phyloP scores from a whole-genome alignment of 495 filamentous ascomycete genomes.

The Aspergillus indologenus region DNA sequence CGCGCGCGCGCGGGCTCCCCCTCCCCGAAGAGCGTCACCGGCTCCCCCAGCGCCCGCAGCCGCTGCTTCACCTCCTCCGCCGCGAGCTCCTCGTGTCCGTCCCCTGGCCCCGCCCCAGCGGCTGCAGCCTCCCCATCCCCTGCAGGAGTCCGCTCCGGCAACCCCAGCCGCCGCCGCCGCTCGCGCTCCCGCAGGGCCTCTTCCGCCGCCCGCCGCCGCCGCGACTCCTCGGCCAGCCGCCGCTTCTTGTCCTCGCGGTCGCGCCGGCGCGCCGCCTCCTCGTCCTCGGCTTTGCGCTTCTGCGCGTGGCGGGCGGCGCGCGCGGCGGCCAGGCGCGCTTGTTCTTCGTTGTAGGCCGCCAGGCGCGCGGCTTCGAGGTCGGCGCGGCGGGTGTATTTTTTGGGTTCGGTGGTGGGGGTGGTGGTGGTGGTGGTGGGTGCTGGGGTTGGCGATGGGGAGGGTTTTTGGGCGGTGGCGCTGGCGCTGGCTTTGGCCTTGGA shows the following conservation, averaged over 20 bases:
- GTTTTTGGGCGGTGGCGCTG: too few species aligned
- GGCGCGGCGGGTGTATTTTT: conserved; percentile 83
- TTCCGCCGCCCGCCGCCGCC: conserved; percentile 60
- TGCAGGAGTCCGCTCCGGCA: conserved; percentile 62
- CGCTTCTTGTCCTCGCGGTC: conserved; percentile 76
- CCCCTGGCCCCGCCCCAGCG: conserved; percentile 35
- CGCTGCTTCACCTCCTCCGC: conserved; percentile 66
- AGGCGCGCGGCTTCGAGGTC: conserved; percentile 82
- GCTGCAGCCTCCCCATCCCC: conserved; percentile 32
- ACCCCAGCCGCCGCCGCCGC: conserved; percentile 56
- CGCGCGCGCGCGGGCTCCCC: conserved; percentile 62
- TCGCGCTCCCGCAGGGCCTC: conserved; percentile 66
- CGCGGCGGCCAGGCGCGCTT: conserved; percentile 62
- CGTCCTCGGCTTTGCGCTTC: conserved; percentile 91
- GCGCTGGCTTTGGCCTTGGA: conserved; percentile 69
- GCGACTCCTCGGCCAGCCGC: conserved; percentile 76
- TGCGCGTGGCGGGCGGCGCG: conserved; percentile 62
- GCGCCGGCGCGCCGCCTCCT: conserved; percentile 64
- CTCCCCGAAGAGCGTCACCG: conserved; percentile 79
- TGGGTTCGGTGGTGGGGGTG: conserved; percentile 37
- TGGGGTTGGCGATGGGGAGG: too few species aligned
- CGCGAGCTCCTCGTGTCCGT: conserved; percentile 62
- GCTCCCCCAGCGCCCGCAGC: conserved; percentile 70
- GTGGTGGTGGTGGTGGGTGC: conserved; percentile 23
- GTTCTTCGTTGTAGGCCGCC: conserved; percentile 76